These are phyloP conservation scores for Saccharum hybrid DNA, from an alignment of 202 grass and related monocot species.

Conservation along the genomic window DNA sequence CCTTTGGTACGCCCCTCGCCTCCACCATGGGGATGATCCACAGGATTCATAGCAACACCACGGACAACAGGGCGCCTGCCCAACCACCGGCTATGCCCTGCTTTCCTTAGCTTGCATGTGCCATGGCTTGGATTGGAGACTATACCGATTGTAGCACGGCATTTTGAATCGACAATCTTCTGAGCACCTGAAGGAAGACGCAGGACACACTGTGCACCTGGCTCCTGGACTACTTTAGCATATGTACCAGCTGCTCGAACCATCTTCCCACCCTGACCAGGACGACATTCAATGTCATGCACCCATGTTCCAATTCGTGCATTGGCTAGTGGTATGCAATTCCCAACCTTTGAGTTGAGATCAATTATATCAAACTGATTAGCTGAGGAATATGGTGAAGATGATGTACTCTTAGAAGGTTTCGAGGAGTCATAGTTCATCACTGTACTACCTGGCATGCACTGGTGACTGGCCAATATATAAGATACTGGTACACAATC, in stretches of 20 bases:
- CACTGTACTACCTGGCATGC: constrained; percentile 16
- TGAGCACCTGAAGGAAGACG: constrained; percentile 26
- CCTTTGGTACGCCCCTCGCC: background rate
- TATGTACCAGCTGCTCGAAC: constrained; percentile 26
- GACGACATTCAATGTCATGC: constrained; percentile 1
- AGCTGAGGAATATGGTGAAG: background rate
- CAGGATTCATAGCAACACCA: constrained; percentile 5
- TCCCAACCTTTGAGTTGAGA: constrained; percentile 26
- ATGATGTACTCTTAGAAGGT: constrained; percentile 1
- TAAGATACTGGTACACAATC: constrained; percentile 21
- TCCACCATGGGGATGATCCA: constrained; percentile 11
- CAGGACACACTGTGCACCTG: constrained; percentile 13
- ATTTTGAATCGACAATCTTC: constrained; percentile 23
- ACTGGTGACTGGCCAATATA: constrained; percentile 21
- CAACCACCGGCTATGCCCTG: constrained; percentile 1
- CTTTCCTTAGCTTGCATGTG: background rate
- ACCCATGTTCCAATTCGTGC: constrained; percentile 21
- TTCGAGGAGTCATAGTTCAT: constrained; percentile 25
- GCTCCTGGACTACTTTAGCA: constrained; percentile 23
- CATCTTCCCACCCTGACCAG: constrained; percentile 33
- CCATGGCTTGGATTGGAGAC: constrained; percentile 12
- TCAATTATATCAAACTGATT: constrained; percentile 24
- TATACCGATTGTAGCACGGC: constrained; percentile 18
- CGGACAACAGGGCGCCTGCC: background rate
- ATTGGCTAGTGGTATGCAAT: constrained; percentile 20